Evolutionary conservation across 148 eudicot genomes (phyloP), one percentile per base, ranked within the genome.

Genomic region (Chenopodium suecicum): DNA sequence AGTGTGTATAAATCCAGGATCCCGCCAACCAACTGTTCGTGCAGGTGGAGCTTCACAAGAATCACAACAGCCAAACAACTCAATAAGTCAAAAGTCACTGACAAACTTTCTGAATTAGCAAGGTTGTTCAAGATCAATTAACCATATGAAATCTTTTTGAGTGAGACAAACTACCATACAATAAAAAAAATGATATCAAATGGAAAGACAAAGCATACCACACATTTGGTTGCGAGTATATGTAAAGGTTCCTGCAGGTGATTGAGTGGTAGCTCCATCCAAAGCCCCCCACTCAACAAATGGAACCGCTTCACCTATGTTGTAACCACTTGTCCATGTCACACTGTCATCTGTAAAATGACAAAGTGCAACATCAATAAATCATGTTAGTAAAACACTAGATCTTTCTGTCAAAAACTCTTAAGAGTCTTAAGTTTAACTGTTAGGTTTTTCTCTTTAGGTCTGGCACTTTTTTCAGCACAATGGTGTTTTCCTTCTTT

Each of bases 1-100:
- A 47, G 94, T 89, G 80, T 91, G 91, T 69, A 91, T 89, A 71
- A 76, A 86, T 44, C 94, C 94, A 81, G 94, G 94, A 82, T 91
- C 92, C 20, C 92, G 89, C 94, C 94, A 91, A 23, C 94, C 94
- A 63, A 91, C 90, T 56, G 94, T 89, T 60, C 92, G 88, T 68
- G 94, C 94, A 4, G 94, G 94, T 41, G 89, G 85, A 85, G 89
- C 92, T 88, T 27, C 63, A 50, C 32, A 31, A 31, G 29, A 27
- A 1, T 31, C 32, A 31, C 2, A 73, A 73, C 25, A 73, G 13
- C 60, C 58, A 73, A 46, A 44, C 29, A 44, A 47, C 19, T 47
- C 60, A 46, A 13, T 47, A 12, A 48, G 76, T 9, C 23, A 2
- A 1, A 70, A 32, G 8, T 16, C 2, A 71, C 34, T 70, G 20